Conservation (phyloP, 2,329 filamentous ascomycete species). For the Phialophora expanda region DNA sequence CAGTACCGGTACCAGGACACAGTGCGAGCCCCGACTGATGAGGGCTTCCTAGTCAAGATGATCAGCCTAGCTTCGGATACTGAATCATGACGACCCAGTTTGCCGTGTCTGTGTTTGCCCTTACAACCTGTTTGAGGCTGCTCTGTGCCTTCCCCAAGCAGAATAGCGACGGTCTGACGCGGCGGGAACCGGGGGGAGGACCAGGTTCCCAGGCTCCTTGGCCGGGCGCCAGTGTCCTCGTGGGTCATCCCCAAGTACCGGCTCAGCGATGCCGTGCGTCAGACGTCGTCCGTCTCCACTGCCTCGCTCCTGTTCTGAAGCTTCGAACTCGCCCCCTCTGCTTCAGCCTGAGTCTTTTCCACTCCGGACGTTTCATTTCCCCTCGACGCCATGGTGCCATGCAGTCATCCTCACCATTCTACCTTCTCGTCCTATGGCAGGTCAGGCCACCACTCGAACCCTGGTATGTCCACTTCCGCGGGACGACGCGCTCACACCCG, state of each 20-base stretch:
- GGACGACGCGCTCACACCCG: not conserved
- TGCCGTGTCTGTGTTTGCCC: not conserved
- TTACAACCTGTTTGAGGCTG: not conserved
- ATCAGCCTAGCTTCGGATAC: not conserved
- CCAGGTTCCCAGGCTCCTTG: not conserved
- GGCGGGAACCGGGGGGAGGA: not conserved
- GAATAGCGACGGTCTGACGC: not conserved
- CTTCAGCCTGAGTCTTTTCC: not conserved
- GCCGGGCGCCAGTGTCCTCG: not conserved
- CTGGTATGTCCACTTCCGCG: constrained; percentile 1
- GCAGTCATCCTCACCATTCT: constrained; percentile 4
- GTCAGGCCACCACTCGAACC: not conserved
- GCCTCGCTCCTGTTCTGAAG: not conserved
- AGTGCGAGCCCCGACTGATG: not conserved
- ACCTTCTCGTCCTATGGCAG: not conserved
- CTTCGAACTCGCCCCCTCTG: not conserved
- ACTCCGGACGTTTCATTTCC: not conserved
- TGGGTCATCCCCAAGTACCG: not conserved
- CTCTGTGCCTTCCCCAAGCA: not conserved
- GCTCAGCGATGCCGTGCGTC: not conserved
- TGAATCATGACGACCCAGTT: not conserved
- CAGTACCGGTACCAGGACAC: not conserved
- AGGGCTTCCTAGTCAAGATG: not conserved
- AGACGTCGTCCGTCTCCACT: not conserved
- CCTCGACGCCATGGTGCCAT: not conserved